Conservation (phyloP, 352 stramenopile genomes). For the Pythium vanterpoolii region DNA sequence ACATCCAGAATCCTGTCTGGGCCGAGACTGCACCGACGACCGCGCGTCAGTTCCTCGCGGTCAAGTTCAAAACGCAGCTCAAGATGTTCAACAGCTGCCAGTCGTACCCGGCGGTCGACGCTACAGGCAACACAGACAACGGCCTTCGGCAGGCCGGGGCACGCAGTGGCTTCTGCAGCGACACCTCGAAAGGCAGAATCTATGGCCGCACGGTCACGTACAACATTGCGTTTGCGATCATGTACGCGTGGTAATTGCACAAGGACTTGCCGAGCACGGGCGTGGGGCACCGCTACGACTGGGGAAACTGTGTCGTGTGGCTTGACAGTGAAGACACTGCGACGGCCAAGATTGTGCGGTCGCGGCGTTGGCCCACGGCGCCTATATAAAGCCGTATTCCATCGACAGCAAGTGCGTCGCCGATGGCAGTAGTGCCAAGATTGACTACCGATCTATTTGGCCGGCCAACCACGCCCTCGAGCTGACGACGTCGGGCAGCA, state of each 20-base stretch:
- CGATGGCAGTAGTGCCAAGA: constrained; percentile 4
- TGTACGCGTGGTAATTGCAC: constrained; percentile 45
- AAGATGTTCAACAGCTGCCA: constrained; percentile 22
- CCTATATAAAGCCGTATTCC: constrained; percentile 21
- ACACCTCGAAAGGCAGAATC: constrained; percentile 23
- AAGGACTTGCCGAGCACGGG: constrained; percentile 32
- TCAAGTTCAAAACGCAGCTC: constrained; percentile 31
- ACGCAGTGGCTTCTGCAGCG: constrained; percentile 5
- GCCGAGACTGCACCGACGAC: constrained; percentile 3
- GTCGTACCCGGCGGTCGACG: constrained; percentile 24
- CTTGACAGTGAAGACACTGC: constrained; percentile 23
- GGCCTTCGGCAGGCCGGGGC: constrained; percentile 20
- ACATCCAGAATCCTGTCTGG: constrained; percentile 11
- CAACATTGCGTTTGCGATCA: constrained; percentile 30
- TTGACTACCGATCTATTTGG: constrained; percentile 15
- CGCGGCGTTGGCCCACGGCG: constrained; percentile 15
- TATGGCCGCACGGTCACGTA: constrained; percentile 28
- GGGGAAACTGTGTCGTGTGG: constrained; percentile 32
- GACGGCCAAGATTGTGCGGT: constrained; percentile 12
- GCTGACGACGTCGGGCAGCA: not conserved
- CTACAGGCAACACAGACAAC: constrained; percentile 21
- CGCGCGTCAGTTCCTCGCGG: constrained; percentile 13
- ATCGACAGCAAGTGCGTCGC: constrained; percentile 11
- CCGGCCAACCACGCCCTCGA: constrained; percentile 8
- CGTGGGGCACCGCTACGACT: constrained; percentile 26